Base-by-base conservation (phyloP, 441 rosid genomes). In the Populus hybrid region DNA sequence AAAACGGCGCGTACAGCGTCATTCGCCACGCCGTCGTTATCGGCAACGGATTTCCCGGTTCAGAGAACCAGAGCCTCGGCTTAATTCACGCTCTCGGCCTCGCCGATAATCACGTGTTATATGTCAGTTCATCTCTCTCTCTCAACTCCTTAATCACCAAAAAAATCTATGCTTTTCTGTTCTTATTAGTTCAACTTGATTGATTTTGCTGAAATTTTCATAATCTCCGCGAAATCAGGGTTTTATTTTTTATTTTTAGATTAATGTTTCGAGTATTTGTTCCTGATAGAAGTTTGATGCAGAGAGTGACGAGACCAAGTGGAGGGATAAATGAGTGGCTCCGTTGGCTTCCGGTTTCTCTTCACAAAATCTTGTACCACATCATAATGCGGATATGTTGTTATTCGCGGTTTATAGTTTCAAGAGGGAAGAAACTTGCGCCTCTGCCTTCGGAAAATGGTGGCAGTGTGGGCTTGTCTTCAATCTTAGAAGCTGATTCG, bases 241-340 rank as follows among this genome's bases (percentile, higher is more conserved):
- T 9, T 63, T 63, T 8, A 3, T 12, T 64, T 72, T 63, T 26
- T 11, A 40, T 42, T 26, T 65, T 50, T 68, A 28, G 14, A 72
- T 76, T 63, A 12, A 28, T 18, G 21, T 33, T 16, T 78, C 66
- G 5, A n/a, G 29, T 53, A 16, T 68, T 29, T 28, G 6, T 68
- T 24, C 9, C 29, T 10, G 26, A 64, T 64, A 24, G 16, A 21
- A 28, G 29, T 64, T 23, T 35, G 68, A 40, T 73, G 66, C 86
- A 94, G 99, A 86, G 97, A 80, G 95, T 95, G 77, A 91, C 94
- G 4, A 88, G 99, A 81, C 99, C 99, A 3, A 94, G 89, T 84
- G 99, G 97, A 75, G 97, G 98, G 68, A 63, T 94, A 11, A 86
- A 95, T 75, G 98, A 92, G 77, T 94, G 97, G 97, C 83, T 94